These are phyloP conservation scores for Eremochloa ophiuroides DNA, from an alignment of 176 grass and related monocot genomes.

Conservation along the genomic window DNA sequence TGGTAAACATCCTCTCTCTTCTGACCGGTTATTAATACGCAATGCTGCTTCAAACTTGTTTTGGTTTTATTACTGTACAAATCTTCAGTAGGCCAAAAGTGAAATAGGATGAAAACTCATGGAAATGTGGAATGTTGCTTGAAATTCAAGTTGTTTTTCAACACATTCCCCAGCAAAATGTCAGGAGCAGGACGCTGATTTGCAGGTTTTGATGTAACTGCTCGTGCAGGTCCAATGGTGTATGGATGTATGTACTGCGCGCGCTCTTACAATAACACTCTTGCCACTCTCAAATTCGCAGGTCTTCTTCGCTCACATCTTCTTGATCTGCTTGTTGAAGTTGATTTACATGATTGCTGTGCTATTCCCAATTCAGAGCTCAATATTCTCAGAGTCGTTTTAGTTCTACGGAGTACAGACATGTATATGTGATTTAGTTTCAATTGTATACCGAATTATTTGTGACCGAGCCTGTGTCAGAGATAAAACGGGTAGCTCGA, in stretches of 20 bases:
- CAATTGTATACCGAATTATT: not conserved
- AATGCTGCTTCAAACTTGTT: not conserved
- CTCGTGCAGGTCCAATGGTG: conserved; percentile 76
- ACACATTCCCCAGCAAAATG: not conserved
- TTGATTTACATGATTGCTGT: not conserved
- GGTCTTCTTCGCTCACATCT: conserved; percentile 21
- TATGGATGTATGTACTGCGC: conserved; percentile 93
- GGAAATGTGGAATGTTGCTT: not conserved
- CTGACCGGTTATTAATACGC: not conserved
- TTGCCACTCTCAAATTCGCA: conserved; percentile 75
- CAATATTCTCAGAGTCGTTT: not conserved
- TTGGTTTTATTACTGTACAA: not conserved
- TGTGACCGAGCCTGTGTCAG: not conserved
- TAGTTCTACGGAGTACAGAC: not conserved
- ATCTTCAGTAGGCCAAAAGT: not conserved
- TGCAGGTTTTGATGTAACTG: not conserved
- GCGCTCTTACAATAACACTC: conserved; percentile 67
- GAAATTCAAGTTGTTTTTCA: not conserved
- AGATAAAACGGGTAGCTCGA: not conserved
- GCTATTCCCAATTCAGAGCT: not conserved
- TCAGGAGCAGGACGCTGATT: not conserved
- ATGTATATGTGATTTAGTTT: not conserved
- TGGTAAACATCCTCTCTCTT: conserved; percentile 8
- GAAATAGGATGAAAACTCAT: not conserved
- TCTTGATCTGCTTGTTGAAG: not conserved